Conservation (phyloP, 495 filamentous ascomycete genomes). For the Penicillium canariense region DNA sequence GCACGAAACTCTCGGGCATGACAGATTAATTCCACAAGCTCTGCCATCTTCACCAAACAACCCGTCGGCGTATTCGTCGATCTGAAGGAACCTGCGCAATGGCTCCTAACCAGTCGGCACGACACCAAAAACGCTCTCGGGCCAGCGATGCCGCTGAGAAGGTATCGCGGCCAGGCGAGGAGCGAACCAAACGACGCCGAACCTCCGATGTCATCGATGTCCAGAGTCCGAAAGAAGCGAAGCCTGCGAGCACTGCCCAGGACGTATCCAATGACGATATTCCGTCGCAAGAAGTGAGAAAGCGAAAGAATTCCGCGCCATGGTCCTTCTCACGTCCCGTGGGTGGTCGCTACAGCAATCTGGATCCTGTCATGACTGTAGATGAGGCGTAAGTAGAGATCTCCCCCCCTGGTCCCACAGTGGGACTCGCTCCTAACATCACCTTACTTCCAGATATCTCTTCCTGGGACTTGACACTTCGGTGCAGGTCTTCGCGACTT, state of each 20-base stretch:
- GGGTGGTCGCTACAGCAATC: slow-evolving; percentile 44
- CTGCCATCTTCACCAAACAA: not conserved
- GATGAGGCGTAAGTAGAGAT: slow-evolving; percentile 70
- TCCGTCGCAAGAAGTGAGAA: slow-evolving; percentile 8
- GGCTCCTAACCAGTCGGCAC: slow-evolving; percentile 20
- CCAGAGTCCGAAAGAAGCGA: not conserved
- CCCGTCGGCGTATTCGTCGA: not conserved
- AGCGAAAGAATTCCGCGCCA: slow-evolving; percentile 12
- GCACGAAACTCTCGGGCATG: not conserved
- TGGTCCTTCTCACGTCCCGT: slow-evolving; percentile 38
- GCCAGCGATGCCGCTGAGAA: slow-evolving; percentile 34
- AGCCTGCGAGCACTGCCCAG: not conserved
- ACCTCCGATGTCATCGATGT: slow-evolving; percentile 23
- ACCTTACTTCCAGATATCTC: slow-evolving; percentile 54
- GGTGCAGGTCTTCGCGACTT: slow-evolving; percentile 76
- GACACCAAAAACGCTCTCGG: slow-evolving; percentile 37
- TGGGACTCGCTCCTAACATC: not conserved
- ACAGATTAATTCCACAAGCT: not conserved
- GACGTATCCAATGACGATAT: not conserved
- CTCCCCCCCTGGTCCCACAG: not conserved
- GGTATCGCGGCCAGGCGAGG: slow-evolving; percentile 18
- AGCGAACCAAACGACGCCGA: slow-evolving; percentile 36
- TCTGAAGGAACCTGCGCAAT: slow-evolving; percentile 7
- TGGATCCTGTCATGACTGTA: slow-evolving; percentile 73
- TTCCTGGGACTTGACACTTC: slow-evolving; percentile 61